Evolutionary conservation across 129 eudicot species (phyloP).

Genomic region (Centella asiatica): DNA sequence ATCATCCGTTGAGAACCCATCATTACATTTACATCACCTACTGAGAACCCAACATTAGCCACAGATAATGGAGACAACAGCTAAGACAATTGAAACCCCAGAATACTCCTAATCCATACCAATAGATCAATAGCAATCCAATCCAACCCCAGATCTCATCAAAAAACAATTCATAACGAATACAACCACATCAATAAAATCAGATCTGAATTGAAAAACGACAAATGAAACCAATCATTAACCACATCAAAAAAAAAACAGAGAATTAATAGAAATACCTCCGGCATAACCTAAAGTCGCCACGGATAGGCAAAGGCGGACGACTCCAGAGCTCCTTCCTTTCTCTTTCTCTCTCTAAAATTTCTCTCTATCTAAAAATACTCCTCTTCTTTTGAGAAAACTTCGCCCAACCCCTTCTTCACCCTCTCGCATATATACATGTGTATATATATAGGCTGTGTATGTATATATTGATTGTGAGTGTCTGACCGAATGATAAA

Average conservation of each 20-base stretch:
- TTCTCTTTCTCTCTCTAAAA: constrained; percentile 5
- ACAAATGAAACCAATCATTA: neutral
- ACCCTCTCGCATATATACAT: neutral
- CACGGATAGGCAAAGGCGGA: constrained; percentile 41
- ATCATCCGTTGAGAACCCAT: too few species aligned
- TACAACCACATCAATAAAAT: neutral
- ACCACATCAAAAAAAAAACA: neutral
- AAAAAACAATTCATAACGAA: neutral
- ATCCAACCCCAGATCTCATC: neutral
- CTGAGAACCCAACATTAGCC: too few species aligned
- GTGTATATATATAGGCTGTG: too few species aligned
- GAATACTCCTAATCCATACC: neutral
- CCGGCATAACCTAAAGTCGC: constrained; percentile 76
- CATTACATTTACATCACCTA: too few species aligned
- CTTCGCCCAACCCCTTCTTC: neutral
- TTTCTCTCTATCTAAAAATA: constrained; percentile 7
- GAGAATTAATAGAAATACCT: constrained; percentile 26
- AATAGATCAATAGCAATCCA: neutral
- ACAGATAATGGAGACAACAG: neutral
- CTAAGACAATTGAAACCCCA: neutral
- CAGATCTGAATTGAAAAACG: neutral
- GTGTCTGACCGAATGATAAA: neutral
- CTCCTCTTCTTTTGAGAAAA: neutral
- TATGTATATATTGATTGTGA: neutral
- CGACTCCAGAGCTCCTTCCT: constrained; percentile 30